Conservation (phyloP, 768 basidiomycete species). For the Tylopilus sp. region DNA sequence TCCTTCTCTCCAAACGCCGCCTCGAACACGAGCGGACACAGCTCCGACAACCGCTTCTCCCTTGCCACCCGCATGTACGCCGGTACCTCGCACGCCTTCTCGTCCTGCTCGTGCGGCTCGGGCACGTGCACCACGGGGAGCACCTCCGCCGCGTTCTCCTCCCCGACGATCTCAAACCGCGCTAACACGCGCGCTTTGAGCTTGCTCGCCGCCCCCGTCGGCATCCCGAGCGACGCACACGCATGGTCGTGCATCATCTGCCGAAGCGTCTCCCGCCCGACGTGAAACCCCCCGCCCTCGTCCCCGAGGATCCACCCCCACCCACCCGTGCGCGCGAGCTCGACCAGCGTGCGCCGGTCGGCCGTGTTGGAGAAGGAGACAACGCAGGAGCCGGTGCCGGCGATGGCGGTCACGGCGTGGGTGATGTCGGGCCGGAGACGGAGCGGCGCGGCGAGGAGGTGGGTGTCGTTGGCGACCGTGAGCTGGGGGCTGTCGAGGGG, state of each 20-base stretch:
- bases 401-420: conserved; percentile 69
- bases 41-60: conserved; percentile 72
- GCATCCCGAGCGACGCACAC: conserved; percentile 37
- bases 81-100: conserved; percentile 16
- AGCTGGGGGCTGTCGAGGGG: conserved; percentile 49
- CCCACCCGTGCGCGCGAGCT: conserved; percentile 70
- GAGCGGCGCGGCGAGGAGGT: conserved; percentile 80
- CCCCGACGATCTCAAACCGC: conserved; percentile 51
- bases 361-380: conserved; percentile 53
- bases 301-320: conserved; percentile 87
- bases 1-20: conserved; percentile 71
- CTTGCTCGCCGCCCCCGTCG: conserved; percentile 14
- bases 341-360: conserved; percentile 41
- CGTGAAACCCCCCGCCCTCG: conserved; percentile 79
- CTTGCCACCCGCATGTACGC: conserved; percentile 37
- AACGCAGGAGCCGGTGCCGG: conserved; percentile 78
- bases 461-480: conserved; percentile 75
- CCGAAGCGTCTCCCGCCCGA: conserved; percentile 73
- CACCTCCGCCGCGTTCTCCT: conserved; percentile 52
- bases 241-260: conserved; percentile 60
- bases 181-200: conserved; percentile 49
- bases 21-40: conserved; percentile 73
- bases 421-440: conserved; percentile 54
- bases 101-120: conserved; percentile 35
- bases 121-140: conserved; percentile 61